Conservation (phyloP, 345 rosid genomes). For the Rhodamnia rubescens region DNA sequence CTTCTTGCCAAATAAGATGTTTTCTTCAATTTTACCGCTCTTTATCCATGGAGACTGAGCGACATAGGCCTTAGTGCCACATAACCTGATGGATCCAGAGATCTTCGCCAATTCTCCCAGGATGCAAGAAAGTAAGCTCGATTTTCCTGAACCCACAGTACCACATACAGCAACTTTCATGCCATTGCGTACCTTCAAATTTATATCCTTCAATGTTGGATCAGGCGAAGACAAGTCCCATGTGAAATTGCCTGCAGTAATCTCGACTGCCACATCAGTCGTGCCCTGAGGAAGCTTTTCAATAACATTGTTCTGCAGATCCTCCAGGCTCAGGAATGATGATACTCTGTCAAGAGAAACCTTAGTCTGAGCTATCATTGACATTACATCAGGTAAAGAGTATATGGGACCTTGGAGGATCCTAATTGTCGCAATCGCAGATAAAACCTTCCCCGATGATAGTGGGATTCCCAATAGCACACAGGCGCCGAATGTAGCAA, state of each 20-base stretch:
- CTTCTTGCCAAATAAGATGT: too few relatives aligned
- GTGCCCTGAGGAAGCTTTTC: constrained; percentile 34
- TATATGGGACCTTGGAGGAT: constrained; percentile 53
- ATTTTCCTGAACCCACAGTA: constrained; percentile 67
- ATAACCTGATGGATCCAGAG: constrained; percentile 45
- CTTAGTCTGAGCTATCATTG: constrained; percentile 49
- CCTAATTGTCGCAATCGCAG: constrained; percentile 58
- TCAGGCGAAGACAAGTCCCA: constrained; percentile 36
- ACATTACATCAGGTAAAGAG: constrained; percentile 47
- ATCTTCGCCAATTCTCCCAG: constrained; percentile 55
- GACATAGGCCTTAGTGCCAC: constrained; percentile 68
- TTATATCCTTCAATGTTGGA: constrained; percentile 41
- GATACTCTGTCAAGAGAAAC: constrained; percentile 61
- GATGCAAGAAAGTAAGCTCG: constrained; percentile 61
- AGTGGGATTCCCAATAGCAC: too few relatives aligned
- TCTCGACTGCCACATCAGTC: constrained; percentile 33
- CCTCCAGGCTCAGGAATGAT: constrained; percentile 38
- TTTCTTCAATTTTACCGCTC: too few relatives aligned
- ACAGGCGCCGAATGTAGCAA: too few relatives aligned
- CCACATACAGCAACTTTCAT: constrained; percentile 75
- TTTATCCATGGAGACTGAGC: constrained; percentile 28
- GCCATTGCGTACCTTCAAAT: constrained; percentile 32
- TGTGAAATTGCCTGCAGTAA: constrained; percentile 36
- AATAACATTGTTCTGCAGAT: constrained; percentile 32
- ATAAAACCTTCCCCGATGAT: constrained; percentile 47